Percentiles rank a stretch among this genome's conserved stretches.
phyloP scores from a whole-genome alignment of 192 early-diverging fungal species.

The Backusella psychrophila region DNA sequence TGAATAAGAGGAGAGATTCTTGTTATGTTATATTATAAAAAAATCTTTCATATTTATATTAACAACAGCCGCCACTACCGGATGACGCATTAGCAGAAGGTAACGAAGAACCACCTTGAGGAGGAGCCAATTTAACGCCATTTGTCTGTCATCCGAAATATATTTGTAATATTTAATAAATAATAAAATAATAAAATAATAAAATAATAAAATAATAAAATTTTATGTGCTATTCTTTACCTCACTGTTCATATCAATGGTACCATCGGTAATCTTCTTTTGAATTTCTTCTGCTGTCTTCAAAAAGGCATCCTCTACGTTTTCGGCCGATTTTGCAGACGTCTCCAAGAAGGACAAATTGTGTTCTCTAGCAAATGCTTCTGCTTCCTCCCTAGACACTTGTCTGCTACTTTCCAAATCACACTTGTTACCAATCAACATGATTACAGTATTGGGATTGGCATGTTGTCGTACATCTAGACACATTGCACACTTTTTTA shows the following conservation, averaged over 20 bases:
- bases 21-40: neutral
- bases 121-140: slow-evolving; percentile 64
- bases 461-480: slow-evolving; percentile 83
- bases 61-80: slow-evolving; percentile 19
- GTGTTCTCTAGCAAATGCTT: slow-evolving; percentile 83
- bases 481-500: neutral
- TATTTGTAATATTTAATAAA: neutral
- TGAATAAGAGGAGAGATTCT: neutral
- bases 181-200: neutral
- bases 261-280: slow-evolving; percentile 74
- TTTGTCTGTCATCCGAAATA: slow-evolving; percentile 24
- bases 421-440: slow-evolving; percentile 92
- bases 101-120: slow-evolving; percentile 40
- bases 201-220: neutral
- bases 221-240: neutral
- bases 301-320: slow-evolving; percentile 82
- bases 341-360: slow-evolving; percentile 90
- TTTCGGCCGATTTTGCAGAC: slow-evolving; percentile 84
- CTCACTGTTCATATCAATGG: slow-evolving; percentile 73
- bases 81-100: slow-evolving; percentile 24
- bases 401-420: slow-evolving; percentile 73
- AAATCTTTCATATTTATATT: neutral
- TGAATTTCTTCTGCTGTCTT: slow-evolving; percentile 75
- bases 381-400: slow-evolving; percentile 87
- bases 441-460: slow-evolving; percentile 88